These are phyloP conservation scores for Articulospora tetracladia DNA, from an alignment of 495 filamentous ascomycete species.

Conservation along the genomic window DNA sequence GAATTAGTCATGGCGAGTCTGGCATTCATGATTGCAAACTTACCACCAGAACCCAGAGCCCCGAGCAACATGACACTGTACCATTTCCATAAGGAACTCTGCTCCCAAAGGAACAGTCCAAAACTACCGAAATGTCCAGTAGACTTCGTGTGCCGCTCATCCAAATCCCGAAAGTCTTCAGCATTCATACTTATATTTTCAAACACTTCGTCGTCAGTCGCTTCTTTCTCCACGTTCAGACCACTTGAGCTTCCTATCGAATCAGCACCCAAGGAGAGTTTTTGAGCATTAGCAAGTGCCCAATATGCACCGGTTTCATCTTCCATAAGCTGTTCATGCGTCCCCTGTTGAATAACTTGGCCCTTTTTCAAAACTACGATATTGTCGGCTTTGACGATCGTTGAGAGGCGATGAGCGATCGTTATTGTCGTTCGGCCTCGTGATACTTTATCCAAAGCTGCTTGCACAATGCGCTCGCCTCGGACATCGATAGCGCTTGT, in stretches of 20 bases:
- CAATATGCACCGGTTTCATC: constrained; percentile 48
- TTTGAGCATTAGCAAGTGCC: constrained; percentile 46
- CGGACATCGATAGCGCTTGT: constrained; percentile 60
- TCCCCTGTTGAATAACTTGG: constrained; percentile 61
- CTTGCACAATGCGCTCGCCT: constrained; percentile 53
- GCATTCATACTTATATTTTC: constrained; percentile 8
- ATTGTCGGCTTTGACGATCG: constrained; percentile 61
- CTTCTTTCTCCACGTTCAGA: background rate
- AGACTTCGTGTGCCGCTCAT: constrained; percentile 18
- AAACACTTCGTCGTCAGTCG: background rate
- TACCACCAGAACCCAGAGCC: constrained; percentile 48
- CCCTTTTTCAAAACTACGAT: constrained; percentile 56
- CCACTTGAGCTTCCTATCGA: background rate
- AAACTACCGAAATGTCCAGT: constrained; percentile 13
- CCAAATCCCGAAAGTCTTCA: constrained; percentile 35
- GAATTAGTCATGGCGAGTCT: background rate
- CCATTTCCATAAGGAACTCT: constrained; percentile 13
- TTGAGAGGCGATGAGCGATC: constrained; percentile 59
- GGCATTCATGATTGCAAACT: constrained; percentile 7
- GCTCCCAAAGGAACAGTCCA: constrained; percentile 18
- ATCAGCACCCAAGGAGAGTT: constrained; percentile 31
- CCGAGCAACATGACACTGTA: constrained; percentile 43
- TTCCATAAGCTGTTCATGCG: constrained; percentile 59
- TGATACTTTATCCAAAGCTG: constrained; percentile 49
- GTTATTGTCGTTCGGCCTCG: constrained; percentile 53